Percentiles rank a stretch among this genome's conserved stretches.
Evolutionary conservation across 2,329 filamentous ascomycete species (phyloP).

Genomic region (Fusarium marasasianum): DNA sequence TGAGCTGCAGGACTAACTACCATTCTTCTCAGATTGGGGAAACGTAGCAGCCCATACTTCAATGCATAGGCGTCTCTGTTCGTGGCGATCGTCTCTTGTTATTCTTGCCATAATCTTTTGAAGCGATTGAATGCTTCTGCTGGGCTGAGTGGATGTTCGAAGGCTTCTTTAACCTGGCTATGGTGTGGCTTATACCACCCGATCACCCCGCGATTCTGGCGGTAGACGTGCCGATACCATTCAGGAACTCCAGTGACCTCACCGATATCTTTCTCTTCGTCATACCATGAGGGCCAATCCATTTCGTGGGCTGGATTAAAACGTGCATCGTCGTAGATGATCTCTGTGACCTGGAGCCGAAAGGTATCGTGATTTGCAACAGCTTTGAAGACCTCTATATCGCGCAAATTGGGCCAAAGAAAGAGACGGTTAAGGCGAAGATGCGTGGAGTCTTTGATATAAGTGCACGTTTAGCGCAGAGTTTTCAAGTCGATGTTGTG

Average conservation of each 20-base stretch:
- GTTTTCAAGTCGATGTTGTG: not conserved
- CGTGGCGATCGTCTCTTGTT: constrained; percentile 45
- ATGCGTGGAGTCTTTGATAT: not conserved
- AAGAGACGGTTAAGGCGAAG: not conserved
- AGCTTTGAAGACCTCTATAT: not conserved
- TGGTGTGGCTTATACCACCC: not conserved
- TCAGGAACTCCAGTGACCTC: not conserved
- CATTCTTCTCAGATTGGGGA: constrained; percentile 49
- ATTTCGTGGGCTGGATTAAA: not conserved
- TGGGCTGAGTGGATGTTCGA: not conserved
- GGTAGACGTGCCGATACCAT: not conserved
- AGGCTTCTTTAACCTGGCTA: not conserved
- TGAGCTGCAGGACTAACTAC: constrained; percentile 53
- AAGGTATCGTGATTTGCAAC: not conserved
- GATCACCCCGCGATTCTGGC: rapidly evolving
- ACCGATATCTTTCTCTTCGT: not conserved
- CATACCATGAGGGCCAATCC: not conserved
- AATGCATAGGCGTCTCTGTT: constrained; percentile 46
- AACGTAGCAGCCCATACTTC: constrained; percentile 41
- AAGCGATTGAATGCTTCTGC: constrained; percentile 45
- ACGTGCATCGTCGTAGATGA: constrained; percentile 33
- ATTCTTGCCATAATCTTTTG: constrained; percentile 45
- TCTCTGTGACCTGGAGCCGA: constrained; percentile 12
- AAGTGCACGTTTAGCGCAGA: not conserved
- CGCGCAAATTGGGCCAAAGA: not conserved